Base-by-base conservation (phyloP, 2,329 filamentous ascomycete genomes). In the Aureobasidium lini region DNA sequence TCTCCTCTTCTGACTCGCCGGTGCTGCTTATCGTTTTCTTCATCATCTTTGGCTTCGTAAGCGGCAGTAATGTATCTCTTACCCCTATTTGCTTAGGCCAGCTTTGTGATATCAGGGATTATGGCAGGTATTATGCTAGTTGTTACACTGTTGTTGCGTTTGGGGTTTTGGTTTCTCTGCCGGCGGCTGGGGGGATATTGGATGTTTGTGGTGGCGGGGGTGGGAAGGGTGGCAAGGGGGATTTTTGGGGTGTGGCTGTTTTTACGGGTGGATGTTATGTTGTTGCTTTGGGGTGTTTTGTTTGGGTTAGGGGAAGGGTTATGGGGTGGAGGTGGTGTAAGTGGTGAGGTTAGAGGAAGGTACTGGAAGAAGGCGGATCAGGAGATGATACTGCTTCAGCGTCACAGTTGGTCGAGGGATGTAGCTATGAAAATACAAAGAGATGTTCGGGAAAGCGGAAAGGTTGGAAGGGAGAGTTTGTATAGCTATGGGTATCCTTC, bases 21-120 rank as follows among this genome's bases (percentile, higher is more conserved):
- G 76, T 0, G 70, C 69, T 91, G 23, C 77, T 91, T 10, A 77
- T 95, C 60, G 74, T 88, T 6, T 96, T 92, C 68, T 81, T 85
- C 0, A 68, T 91, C 2, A 67, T 94, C 1, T 94, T 95, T 69
- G 91, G 92, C 0, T 92, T 95, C 68, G 84, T 84, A 1, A 89
- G 84, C 46, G 92, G 91, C 1, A 87, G 84, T 53, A 89, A 90
- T 66, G 91, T 96, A 66, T 85, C 83, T 13, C 78, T 96, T 61
- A 89, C 88, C 0, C 90, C 92, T 0, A 90, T 95, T 1, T 92
- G 90, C 68, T 84, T 96, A 10, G 88, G 89, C 0, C 84, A 88
- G 70, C 77, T 95, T 48, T 95, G 90, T 72, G 84, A 84, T 65
- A 93, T 88, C 13, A 84, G 89, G 66, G 78, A 92, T 57, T 95